A percentile compares a stretch with the other conserved stretches of the same genome.
Conservation (phyloP, 495 filamentous ascomycete genomes). For the Lentithecium fluviatile region DNA sequence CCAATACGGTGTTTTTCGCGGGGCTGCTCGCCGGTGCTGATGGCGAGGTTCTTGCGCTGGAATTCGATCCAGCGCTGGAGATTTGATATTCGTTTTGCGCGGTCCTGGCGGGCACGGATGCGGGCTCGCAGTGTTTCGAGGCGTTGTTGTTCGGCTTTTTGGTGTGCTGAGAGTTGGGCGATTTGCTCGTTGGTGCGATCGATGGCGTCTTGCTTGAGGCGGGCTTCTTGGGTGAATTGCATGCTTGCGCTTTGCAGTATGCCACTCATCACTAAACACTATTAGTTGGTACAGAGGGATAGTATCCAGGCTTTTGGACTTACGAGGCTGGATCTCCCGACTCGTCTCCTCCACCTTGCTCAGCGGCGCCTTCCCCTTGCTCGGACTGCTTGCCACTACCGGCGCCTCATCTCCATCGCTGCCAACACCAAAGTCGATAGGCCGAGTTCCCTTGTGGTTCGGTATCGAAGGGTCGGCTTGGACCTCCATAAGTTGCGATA, state of each 20-base stretch:
- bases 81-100: constrained; percentile 62
- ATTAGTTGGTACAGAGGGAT: background rate
- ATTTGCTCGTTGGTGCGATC: constrained; percentile 74
- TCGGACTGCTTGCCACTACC: constrained; percentile 38
- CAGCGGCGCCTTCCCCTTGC: constrained; percentile 40
- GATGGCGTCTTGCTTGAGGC: constrained; percentile 76
- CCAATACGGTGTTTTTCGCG: constrained; percentile 44
- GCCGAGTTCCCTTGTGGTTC: constrained; percentile 81
- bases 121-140: constrained; percentile 65
- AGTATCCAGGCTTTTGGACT: constrained; percentile 38
- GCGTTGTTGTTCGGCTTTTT: constrained; percentile 70
- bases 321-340: constrained; percentile 51
- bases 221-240: constrained; percentile 72
- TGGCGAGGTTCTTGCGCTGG: constrained; percentile 46
- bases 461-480: constrained; percentile 85
- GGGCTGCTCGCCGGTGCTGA: constrained; percentile 23
- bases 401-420: constrained; percentile 53
- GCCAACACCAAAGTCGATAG: constrained; percentile 89
- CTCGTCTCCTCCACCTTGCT: constrained; percentile 40
- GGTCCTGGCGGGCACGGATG: constrained; percentile 56
- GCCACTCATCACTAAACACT: constrained; percentile 38
- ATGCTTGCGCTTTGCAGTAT: constrained; percentile 69
- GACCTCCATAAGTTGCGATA: constrained; percentile 89
- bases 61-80: constrained; percentile 56
- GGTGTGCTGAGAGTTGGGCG: constrained; percentile 71